These are phyloP conservation scores for Rhodotorula sp. DNA, from an alignment of 1,284 basidiomycete species.

Conservation along the genomic window DNA sequence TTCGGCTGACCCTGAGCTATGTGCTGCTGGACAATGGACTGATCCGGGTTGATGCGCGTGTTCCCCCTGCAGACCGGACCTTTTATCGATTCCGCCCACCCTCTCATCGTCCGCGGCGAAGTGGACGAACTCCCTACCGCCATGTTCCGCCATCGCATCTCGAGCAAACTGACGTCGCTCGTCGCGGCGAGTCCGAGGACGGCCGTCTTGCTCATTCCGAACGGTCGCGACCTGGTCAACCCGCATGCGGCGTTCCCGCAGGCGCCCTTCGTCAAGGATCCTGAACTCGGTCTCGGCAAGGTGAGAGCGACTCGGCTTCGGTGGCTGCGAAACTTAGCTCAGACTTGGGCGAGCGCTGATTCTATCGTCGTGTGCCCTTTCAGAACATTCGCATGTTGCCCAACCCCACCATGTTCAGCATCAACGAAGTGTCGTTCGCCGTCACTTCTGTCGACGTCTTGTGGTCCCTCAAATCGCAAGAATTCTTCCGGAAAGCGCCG, in stretches of 20 bases:
- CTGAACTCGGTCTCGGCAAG: constrained; percentile 51
- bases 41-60: too few relatives aligned
- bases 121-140: constrained; percentile 63
- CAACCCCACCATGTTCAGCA: constrained; percentile 78
- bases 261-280: constrained; percentile 60
- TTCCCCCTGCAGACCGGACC: constrained; percentile 70
- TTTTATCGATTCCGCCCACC: constrained; percentile 77
- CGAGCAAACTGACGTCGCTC: constrained; percentile 61
- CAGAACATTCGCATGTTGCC: constrained; percentile 77
- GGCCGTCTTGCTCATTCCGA: constrained; percentile 74
- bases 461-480: constrained; percentile 83
- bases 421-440: constrained; percentile 81
- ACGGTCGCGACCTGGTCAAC: constrained; percentile 74
- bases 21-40: too few relatives aligned
- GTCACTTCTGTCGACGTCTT: constrained; percentile 79
- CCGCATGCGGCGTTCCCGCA: constrained; percentile 86
- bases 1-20: too few relatives aligned
- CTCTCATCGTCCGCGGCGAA: constrained; percentile 69
- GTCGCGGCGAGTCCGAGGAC: constrained; percentile 66
- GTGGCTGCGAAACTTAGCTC: too few relatives aligned
- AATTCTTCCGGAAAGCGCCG: constrained; percentile 69
- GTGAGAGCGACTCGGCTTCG: constrained; percentile 44
- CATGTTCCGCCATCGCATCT: constrained; percentile 70
- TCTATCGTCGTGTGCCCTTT: neutral
- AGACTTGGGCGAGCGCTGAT: neutral